Base-by-base conservation (phyloP, 176 grass and related monocot species). In the Secale cereale region DNA sequence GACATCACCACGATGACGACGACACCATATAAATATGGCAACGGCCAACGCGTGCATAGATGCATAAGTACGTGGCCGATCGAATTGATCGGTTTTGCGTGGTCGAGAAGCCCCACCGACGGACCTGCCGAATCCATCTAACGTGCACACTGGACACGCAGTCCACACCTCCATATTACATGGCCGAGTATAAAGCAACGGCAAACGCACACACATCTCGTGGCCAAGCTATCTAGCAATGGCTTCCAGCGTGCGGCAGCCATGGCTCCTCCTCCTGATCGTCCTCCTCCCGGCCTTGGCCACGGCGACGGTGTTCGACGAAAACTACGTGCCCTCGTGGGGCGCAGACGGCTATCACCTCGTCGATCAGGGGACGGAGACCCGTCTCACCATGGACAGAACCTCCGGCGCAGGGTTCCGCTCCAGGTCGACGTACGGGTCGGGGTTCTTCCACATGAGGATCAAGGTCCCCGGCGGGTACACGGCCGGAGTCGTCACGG, bases 371-470 rank as follows among this genome's bases (percentile, higher is more conserved):
- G 87, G 91, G 3, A 85, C 74, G 9, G 82, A 85, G 83, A 66
- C 84, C 22, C 63, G 91, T n/a, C 80, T 94, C 85, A 86, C 75
- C 87, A 82, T 97, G 89, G 94, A 97, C 78, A 73, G 61, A 64
- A 86, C 25, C 78, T 97, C 94, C 25, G 94, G 94, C 87, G 87
- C 91, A 0, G 91, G 85, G 30, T 97, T 97, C 33, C 63, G 71
- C 31, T 97, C 91, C 50, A 94, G 88, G 79, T 81, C 52, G 60
- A 70, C 20, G 3, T 97, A 92, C 62, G 85, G 85, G 0, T 90
- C 91, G 16, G 91, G 94, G 32, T 85, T 94, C 54, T 97, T 94
- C 86, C 87, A 88, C 79, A 86, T 88, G 89, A 88, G 81, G 69
- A 90, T 97, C 80, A 97, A 88, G 85, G 35, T 94, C 28, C 91